These are phyloP conservation scores for Pilasporangium apinafurcum DNA, from an alignment of 352 stramenopile species.

Conservation along the genomic window DNA sequence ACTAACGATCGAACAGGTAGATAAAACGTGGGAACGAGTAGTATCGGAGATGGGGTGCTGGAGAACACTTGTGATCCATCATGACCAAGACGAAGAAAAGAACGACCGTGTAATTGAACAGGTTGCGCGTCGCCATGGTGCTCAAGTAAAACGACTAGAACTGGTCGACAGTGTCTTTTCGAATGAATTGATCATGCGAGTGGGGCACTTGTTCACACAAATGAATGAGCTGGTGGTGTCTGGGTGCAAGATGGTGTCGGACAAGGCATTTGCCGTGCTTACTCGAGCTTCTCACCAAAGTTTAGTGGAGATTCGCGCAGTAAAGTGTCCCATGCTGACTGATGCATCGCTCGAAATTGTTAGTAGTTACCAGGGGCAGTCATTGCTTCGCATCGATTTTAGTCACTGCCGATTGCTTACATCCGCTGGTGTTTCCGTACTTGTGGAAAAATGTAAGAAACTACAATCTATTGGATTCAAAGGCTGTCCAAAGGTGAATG, in stretches of 20 bases:
- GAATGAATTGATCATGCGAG: slow-evolving; percentile 17
- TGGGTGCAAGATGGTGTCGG: slow-evolving; percentile 42
- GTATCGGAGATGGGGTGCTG: slow-evolving; percentile 24
- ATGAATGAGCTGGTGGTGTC: slow-evolving; percentile 43
- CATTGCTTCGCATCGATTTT: slow-evolving; percentile 40
- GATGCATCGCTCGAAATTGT: slow-evolving; percentile 22
- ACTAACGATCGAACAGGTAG: slow-evolving; percentile 39
- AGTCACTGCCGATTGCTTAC: slow-evolving; percentile 57
- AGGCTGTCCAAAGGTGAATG: slow-evolving; percentile 44
- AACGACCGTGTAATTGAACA: slow-evolving; percentile 16
- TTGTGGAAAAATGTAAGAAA: slow-evolving; percentile 17
- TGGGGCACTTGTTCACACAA: slow-evolving; percentile 19
- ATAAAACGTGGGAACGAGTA: slow-evolving; percentile 21
- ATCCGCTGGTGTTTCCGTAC: slow-evolving; percentile 15
- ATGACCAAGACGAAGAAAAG: slow-evolving; percentile 22
- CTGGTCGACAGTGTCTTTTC: slow-evolving; percentile 43
- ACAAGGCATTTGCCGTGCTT: slow-evolving; percentile 32
- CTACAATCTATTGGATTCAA: slow-evolving; percentile 45
- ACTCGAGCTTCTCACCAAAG: slow-evolving; percentile 22
- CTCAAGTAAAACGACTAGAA: slow-evolving; percentile 25
- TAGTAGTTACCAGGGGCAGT: slow-evolving; percentile 17
- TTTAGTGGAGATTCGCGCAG: slow-evolving; percentile 33
- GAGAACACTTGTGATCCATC: slow-evolving; percentile 18
- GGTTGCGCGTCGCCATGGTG: slow-evolving; percentile 30
- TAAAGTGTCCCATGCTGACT: slow-evolving; percentile 51